Conservation (phyloP, 2,329 filamentous ascomycete species). For the Trichoderma sp. region DNA sequence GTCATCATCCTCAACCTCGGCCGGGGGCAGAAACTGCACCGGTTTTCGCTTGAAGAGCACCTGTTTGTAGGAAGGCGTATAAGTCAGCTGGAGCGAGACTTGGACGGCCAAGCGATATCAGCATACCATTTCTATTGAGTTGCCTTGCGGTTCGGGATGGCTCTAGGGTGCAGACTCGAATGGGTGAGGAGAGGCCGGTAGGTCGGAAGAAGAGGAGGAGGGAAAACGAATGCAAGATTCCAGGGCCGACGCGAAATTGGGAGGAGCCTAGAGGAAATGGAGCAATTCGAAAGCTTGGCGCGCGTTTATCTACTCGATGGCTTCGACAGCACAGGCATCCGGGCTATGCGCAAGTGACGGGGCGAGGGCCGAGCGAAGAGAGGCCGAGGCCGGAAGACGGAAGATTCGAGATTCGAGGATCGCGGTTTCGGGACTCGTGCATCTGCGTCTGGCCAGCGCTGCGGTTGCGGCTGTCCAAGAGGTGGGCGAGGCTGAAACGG, state of each 20-base stretch:
- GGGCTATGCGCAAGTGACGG: constrained; percentile 4
- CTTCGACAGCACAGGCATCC: constrained; percentile 26
- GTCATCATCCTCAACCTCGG: constrained; percentile 76
- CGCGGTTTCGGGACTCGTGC: not conserved
- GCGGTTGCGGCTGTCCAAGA: not conserved
- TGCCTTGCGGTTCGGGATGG: too few species aligned
- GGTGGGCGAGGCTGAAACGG: not conserved
- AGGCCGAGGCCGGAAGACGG: not conserved
- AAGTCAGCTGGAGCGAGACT: not conserved
- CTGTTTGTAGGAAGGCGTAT: constrained; percentile 5
- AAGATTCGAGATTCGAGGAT: not conserved
- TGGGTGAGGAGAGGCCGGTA: not conserved
- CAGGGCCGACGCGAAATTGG: constrained; percentile 8
- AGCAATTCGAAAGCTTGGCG: constrained; percentile 12
- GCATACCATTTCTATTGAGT: constrained; percentile 28
- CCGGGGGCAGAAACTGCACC: constrained; percentile 75
- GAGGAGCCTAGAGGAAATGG: constrained; percentile 3
- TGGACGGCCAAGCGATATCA: constrained; percentile 1
- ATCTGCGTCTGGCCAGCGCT: not conserved
- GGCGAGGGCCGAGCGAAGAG: not conserved
- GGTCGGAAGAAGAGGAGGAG: not conserved
- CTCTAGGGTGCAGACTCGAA: too few species aligned
- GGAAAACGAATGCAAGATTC: constrained; percentile 7
- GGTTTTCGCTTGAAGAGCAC: constrained; percentile 83
- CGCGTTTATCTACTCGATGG: constrained; percentile 25